These are phyloP conservation scores for Cytospora piceicola DNA, from an alignment of 2,329 filamentous ascomycete genomes.

Conservation along the genomic window DNA sequence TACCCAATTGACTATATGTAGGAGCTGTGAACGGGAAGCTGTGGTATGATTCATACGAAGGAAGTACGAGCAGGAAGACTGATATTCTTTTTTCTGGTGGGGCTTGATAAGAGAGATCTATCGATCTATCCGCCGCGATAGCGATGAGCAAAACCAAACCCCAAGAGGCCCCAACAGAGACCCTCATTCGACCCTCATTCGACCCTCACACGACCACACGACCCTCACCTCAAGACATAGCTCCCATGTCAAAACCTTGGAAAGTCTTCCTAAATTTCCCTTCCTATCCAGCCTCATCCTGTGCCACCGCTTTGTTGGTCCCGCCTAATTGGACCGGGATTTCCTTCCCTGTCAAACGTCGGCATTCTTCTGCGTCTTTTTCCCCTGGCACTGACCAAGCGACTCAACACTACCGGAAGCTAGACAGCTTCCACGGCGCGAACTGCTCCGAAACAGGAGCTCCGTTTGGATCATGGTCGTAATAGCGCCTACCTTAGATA, in stretches of 20 bases:
- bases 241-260: neutral
- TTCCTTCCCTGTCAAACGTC: neutral
- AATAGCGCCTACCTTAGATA: too few relatives aligned
- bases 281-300: neutral
- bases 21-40: slow-evolving; percentile 16
- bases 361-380: neutral
- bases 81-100: slow-evolving; percentile 23
- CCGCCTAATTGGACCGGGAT: neutral
- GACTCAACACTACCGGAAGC: neutral
- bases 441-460: slow-evolving; percentile 1
- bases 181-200: slow-evolving; percentile 11
- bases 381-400: neutral
- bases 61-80: slow-evolving; percentile 14
- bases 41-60: slow-evolving; percentile 25
- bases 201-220: neutral
- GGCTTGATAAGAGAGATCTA: slow-evolving; percentile 23
- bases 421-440: neutral
- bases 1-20: slow-evolving; percentile 27
- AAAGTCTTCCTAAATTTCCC: neutral
- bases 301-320: neutral
- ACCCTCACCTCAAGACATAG: neutral
- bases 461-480: neutral
- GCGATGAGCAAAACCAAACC: slow-evolving; percentile 3
- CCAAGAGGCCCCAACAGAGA: neutral
- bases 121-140: slow-evolving; percentile 14